Percentiles rank a stretch among this genome's conserved stretches.
phyloP scores from a whole-genome alignment of 164 flowering plant genomes.

The Kalanchoe fedtschenkoi region DNA sequence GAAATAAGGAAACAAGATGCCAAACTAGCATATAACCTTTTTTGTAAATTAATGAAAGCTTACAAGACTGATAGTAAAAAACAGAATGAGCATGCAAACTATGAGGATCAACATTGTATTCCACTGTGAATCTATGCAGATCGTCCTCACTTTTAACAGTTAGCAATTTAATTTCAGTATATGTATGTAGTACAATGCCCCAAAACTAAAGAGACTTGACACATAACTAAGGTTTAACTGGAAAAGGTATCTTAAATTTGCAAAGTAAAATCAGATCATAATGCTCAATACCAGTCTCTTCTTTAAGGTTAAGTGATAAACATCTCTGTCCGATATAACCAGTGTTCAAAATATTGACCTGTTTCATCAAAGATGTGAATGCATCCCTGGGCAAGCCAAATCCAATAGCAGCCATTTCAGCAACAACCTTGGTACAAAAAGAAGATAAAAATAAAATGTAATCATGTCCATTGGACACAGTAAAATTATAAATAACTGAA shows the following conservation, averaged over 20 bases:
- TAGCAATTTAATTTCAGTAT: too few relatives aligned
- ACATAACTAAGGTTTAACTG: too few relatives aligned
- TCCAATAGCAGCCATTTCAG: conserved; percentile 98
- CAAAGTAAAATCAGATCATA: not conserved
- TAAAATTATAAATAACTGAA: not conserved
- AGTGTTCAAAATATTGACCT: conserved; percentile 26
- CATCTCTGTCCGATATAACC: not conserved
- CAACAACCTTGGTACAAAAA: conserved; percentile 53
- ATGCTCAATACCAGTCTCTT: not conserved
- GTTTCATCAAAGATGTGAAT: conserved; percentile 89
- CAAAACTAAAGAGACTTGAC: too few relatives aligned
- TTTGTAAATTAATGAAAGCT: too few relatives aligned
- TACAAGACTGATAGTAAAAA: too few relatives aligned
- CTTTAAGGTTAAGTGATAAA: not conserved
- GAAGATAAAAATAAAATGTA: not conserved
- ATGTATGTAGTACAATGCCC: too few relatives aligned
- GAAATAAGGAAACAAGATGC: not conserved
- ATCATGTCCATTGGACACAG: not conserved
- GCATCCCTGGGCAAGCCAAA: conserved; percentile 84
- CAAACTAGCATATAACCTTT: not conserved
- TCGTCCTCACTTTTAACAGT: too few relatives aligned
- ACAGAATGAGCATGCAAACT: not conserved
- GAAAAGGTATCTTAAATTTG: not conserved
- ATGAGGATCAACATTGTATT: too few relatives aligned
- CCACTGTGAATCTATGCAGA: too few relatives aligned